These are phyloP conservation scores for Candida ovalis DNA, from an alignment of 805 yeast species.

Conservation along the genomic window DNA sequence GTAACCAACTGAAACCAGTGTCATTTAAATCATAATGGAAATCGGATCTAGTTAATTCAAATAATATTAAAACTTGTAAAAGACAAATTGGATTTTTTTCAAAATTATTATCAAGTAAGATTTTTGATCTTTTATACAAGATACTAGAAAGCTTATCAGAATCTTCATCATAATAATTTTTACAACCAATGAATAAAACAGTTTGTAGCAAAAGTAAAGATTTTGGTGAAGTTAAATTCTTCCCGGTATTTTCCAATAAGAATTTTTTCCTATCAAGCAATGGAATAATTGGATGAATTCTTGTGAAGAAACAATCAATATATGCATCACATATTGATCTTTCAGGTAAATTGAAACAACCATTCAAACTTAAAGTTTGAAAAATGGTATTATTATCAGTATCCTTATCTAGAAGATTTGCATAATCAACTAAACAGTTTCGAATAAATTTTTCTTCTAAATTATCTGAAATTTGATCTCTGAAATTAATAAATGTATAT, in stretches of 20 bases:
- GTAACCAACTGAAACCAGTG: conserved; percentile 10
- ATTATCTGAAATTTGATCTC: not conserved
- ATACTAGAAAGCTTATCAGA: conserved; percentile 33
- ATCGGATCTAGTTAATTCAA: conserved; percentile 4
- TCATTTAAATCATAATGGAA: conserved; percentile 3
- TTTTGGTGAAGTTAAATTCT: conserved; percentile 53
- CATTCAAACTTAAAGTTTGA: conserved; percentile 55
- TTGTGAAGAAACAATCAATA: conserved; percentile 54
- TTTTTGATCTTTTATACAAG: conserved; percentile 32
- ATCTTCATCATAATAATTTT: conserved; percentile 48
- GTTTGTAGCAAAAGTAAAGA: conserved; percentile 58
- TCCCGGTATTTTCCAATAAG: conserved; percentile 43
- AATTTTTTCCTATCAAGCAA: conserved; percentile 59
- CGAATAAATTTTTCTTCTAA: not conserved
- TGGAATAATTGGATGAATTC: conserved; percentile 66
- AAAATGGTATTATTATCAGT: conserved; percentile 39
- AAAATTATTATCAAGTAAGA: conserved; percentile 11
- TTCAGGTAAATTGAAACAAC: conserved; percentile 68
- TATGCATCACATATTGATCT: conserved; percentile 54
- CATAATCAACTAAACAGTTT: not conserved
- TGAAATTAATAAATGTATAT: not conserved
- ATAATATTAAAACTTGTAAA: conserved; percentile 5
- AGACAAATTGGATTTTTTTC: conserved; percentile 7
- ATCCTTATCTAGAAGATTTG: not conserved
- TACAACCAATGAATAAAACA: conserved; percentile 60